These are phyloP conservation scores for Termitomyces sp. DNA, from an alignment of 768 basidiomycete species.

Conservation along the genomic window DNA sequence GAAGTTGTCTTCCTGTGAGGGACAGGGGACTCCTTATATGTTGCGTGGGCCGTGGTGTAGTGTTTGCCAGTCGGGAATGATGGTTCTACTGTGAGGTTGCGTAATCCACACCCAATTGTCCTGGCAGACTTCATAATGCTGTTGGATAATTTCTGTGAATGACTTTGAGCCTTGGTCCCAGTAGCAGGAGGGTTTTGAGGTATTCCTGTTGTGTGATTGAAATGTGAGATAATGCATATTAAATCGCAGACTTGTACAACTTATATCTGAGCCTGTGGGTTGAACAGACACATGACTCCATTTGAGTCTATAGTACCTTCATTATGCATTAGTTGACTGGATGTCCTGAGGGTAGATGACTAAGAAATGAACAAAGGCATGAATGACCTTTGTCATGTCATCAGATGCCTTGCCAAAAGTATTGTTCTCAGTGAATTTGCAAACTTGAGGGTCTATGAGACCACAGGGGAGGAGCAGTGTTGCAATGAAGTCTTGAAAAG, in stretches of 20 bases:
- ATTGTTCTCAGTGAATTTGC: neutral
- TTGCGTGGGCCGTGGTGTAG: no score
- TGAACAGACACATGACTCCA: no score
- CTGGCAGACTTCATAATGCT: no score
- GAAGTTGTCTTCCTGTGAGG: no score
- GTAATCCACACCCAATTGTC: no score
- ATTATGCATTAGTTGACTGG: neutral
- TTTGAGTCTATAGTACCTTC: no score
- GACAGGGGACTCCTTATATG: no score
- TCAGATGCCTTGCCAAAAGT: slow-evolving; percentile 2
- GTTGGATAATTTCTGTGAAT: no score
- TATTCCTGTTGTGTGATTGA: neutral
- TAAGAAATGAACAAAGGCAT: slow-evolving; percentile 9
- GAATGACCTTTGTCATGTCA: slow-evolving; percentile 18
- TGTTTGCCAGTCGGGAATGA: no score
- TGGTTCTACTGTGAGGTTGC: no score
- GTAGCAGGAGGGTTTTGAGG: neutral
- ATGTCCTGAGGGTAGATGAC: slow-evolving; percentile 7
- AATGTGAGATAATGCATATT: neutral
- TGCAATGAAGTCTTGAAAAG: slow-evolving; percentile 13
- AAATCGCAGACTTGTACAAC: neutral
- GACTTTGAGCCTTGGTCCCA: neutral
- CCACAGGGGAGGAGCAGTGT: neutral
- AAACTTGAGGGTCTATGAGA: neutral
- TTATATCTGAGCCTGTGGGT: slow-evolving; percentile 12